Conservation (phyloP, 441 rosid genomes). For the Populus hybrid region DNA sequence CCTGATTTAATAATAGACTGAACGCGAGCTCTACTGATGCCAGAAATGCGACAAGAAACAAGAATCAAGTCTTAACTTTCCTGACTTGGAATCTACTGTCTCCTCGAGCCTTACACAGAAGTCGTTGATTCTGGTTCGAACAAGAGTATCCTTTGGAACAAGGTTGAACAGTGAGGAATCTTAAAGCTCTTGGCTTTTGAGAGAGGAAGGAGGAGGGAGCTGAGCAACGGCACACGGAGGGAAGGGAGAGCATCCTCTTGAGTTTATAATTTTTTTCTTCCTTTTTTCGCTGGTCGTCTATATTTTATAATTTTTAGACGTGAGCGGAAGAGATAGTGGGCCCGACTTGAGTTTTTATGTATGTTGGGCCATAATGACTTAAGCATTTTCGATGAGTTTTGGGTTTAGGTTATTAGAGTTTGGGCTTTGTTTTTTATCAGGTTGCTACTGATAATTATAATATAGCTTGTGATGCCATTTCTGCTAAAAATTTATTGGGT, state of each 20-base stretch:
- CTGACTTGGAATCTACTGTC: constrained; percentile 45
- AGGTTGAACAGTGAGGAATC: constrained; percentile 33
- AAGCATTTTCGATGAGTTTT: too few relatives aligned
- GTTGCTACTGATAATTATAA: too few relatives aligned
- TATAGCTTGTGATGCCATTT: too few relatives aligned
- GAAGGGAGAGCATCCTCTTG: constrained; percentile 30
- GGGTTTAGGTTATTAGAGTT: too few relatives aligned
- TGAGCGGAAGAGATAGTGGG: too few relatives aligned
- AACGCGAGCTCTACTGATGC: constrained; percentile 88
- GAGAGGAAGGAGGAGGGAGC: constrained; percentile 29
- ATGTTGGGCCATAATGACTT: too few relatives aligned
- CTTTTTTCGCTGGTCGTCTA: too few relatives aligned
- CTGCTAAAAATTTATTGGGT: too few relatives aligned
- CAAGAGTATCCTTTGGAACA: constrained; percentile 19
- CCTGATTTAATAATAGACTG: constrained; percentile 83
- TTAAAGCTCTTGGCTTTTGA: constrained; percentile 15
- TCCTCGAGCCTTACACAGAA: constrained; percentile 63
- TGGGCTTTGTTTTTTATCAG: too few relatives aligned
- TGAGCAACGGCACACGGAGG: constrained; percentile 25
- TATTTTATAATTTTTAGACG: too few relatives aligned
- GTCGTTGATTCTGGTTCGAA: constrained; percentile 29
- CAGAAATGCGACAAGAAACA: constrained; percentile 77
- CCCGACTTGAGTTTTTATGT: too few relatives aligned
- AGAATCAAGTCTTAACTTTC: constrained; percentile 70
- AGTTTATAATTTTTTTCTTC: too few relatives aligned